Base-by-base conservation (phyloP, 2,329 filamentous ascomycete species). In the Clonostachys byssicola region DNA sequence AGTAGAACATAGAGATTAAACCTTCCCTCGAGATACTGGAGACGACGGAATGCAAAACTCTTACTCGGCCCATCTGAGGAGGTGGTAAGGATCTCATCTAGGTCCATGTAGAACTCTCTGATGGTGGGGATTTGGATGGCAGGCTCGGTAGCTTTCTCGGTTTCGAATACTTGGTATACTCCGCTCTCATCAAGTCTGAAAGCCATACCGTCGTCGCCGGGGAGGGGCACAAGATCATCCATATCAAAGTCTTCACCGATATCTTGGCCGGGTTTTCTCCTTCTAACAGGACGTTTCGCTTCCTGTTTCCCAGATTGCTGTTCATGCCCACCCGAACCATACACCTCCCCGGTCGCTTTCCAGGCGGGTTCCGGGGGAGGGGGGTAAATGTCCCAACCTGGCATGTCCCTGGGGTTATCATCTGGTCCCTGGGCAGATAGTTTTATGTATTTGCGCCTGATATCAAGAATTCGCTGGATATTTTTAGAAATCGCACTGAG, bases 41-140 rank as follows among this genome's bases (percentile, higher is more conserved):
- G 77, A 12, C 95, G 85, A 47, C 92, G 86, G 66, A 95, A 99
- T 2, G 94, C 92, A 66, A 97, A 97, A 60, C 91, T 96, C 70
- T 99, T 99, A 66, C 86, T 92, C 0, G 94, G 94, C 0, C 94
- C 94, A 36, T 99, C 92, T 0, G 92, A 95, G 1, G 92, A 96
- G n/a, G 95, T 83, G 49, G 86, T 84, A 45, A 95, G 75, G 49
- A 97, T 86, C 18, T 84, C 77, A 61, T 99, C 94, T 23, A 99
- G 73, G 61, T 96, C 92, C 75, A 96, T 88, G 65, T 97, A 99
- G 60, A 92, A 99, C 59, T 99, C 92, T 58, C 92, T 83, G 58
- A 97, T 82, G 6, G 89, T 95, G 1, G 94, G 94, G n/a, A 97
- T 88, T 42, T 83, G 76, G 44, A 96, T 79, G 14, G 91, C 81